These are phyloP conservation scores for Ulmus americana DNA, from an alignment of 331 rosid species.

Conservation along the genomic window DNA sequence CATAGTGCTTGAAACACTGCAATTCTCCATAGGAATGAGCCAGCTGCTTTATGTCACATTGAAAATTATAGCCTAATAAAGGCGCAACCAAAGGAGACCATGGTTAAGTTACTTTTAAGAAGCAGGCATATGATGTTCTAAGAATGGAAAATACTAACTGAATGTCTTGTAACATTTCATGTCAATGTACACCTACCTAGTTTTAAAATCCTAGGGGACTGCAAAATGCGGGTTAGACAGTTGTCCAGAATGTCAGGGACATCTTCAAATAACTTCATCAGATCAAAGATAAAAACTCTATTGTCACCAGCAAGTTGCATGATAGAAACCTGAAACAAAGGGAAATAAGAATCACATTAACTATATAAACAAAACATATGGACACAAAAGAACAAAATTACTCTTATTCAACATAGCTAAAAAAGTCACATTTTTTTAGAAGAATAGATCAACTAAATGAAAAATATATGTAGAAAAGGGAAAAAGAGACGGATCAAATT, in stretches of 20 bases:
- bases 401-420: neutral
- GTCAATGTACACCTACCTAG: slow-evolving; percentile 51
- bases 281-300: slow-evolving; percentile 64
- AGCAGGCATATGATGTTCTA: slow-evolving; percentile 1
- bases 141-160: neutral
- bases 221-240: slow-evolving; percentile 63
- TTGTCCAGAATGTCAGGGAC: slow-evolving; percentile 56
- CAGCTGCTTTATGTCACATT: slow-evolving; percentile 77
- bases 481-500: neutral
- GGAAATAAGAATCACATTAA: slow-evolving; percentile 9
- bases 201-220: slow-evolving; percentile 73
- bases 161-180: neutral
- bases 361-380: neutral
- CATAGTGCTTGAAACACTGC: slow-evolving; percentile 69
- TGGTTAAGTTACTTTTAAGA: slow-evolving; percentile 19
- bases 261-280: slow-evolving; percentile 64
- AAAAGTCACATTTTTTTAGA: neutral
- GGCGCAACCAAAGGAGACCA: slow-evolving; percentile 27
- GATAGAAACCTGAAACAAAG: slow-evolving; percentile 80
- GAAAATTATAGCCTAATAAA: slow-evolving; percentile 82
- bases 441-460: slow-evolving; percentile 5
- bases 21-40: slow-evolving; percentile 67
- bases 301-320: slow-evolving; percentile 88
- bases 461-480: neutral
- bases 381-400: slow-evolving; percentile 2